Conservation (phyloP, 2,329 filamentous ascomycete genomes). For the Hortaea werneckii region DNA sequence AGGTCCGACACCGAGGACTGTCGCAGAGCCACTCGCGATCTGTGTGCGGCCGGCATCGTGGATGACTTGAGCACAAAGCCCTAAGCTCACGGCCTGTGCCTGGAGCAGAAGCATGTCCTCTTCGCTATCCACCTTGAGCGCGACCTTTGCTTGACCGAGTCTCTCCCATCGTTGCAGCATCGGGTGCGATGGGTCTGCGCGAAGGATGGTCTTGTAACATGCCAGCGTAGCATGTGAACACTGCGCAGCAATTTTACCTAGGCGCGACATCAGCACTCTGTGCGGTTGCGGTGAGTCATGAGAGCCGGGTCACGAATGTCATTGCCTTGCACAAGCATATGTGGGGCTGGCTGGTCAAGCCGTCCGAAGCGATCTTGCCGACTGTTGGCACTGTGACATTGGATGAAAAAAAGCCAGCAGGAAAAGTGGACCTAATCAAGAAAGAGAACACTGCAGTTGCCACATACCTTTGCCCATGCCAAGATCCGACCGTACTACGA, state of each 20-base stretch:
- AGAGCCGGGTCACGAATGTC: not conserved
- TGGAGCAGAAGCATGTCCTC: slow-evolving; percentile 68
- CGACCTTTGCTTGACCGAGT: slow-evolving; percentile 65
- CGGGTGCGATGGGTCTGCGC: slow-evolving; percentile 43
- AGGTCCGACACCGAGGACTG: slow-evolving; percentile 65
- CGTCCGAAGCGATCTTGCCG: not conserved
- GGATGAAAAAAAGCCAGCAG: not conserved
- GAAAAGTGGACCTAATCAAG: slow-evolving; percentile 6
- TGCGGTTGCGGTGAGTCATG: not conserved
- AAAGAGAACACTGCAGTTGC: slow-evolving; percentile 1
- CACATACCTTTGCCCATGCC: slow-evolving; percentile 89
- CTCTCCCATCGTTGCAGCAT: slow-evolving; percentile 78
- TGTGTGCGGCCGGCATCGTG: slow-evolving; percentile 94
- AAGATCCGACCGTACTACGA: slow-evolving; percentile 86
- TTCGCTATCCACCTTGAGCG: slow-evolving; percentile 77
- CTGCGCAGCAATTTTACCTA: slow-evolving; percentile 95
- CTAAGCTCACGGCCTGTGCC: slow-evolving; percentile 70
- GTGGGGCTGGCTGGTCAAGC: not conserved
- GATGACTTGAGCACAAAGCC: slow-evolving; percentile 80
- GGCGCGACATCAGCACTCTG: slow-evolving; percentile 9
- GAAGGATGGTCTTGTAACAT: slow-evolving; percentile 78
- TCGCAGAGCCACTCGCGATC: slow-evolving; percentile 86
- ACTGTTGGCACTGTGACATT: not conserved
- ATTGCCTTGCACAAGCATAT: not conserved
- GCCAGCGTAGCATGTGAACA: slow-evolving; percentile 92